Evolutionary conservation across 2,329 filamentous ascomycete genomes (phyloP), one percentile per base, ranked within the genome.

Genomic region (Scedosporium aurantiacum): DNA sequence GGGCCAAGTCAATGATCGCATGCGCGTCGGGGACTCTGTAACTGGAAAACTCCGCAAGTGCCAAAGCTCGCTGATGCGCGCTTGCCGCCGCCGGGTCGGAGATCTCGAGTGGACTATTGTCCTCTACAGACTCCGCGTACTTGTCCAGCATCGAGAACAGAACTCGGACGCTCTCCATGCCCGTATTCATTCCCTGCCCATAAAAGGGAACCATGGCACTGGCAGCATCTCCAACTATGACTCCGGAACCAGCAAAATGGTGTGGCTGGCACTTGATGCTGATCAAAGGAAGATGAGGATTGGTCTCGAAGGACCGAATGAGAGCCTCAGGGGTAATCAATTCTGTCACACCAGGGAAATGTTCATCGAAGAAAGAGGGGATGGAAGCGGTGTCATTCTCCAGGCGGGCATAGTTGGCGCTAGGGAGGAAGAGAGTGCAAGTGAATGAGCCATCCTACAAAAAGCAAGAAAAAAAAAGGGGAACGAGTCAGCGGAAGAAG

Each of bases 171-270:
- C 97, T 93, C 75, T 99, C 94, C 50, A 99, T 83, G 0, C 94
- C 94, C 0, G 94, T 89, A 70, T 99, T 99, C 86, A 99, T 95
- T 43, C 94, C 94, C 73, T 99, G 94, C 0, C 94, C 94, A 72
- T 97, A 99, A 74, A 99, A 99, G 0, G 94, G 94, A 0, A 99
- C 91, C 87, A 99, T 97, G 62, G 95, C 94, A 72, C 99, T 94
- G 0, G 94, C 92, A 6, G 94, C 91, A 71, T 99, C 94, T 63
- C 94, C 94, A 41, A 99, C 72, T 57, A 99, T 90, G 63, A 96
- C 91, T 37, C 82, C 91, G 0, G 86, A 88, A 25, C 85, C 84
- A 58, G 76, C 79, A 75, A 84, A 91, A 76, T 96, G 91, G 74
- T 97, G 90, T 0, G 94, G 94, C 18, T 82, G 82, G 76, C 92